These are phyloP conservation scores for Entonaema liquescens DNA, from an alignment of 495 filamentous ascomycete species.

Conservation along the genomic window DNA sequence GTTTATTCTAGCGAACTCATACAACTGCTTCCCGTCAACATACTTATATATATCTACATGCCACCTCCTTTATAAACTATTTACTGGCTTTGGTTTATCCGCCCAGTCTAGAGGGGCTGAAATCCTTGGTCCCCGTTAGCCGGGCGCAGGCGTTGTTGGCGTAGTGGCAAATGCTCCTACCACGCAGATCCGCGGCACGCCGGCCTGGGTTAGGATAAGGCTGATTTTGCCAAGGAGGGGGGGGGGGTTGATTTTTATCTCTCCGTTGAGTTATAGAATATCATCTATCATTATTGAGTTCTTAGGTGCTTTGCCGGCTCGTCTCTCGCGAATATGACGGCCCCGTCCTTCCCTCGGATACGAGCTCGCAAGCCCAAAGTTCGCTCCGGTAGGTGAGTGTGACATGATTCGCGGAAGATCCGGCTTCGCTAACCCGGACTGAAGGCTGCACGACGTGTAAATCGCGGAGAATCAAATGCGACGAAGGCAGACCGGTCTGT, in stretches of 20 bases:
- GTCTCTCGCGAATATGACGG: constrained; percentile 17
- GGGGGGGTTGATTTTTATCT: not conserved
- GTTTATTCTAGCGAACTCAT: too few relatives aligned
- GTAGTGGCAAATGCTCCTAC: not conserved
- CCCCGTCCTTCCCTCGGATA: constrained; percentile 23
- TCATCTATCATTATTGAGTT: not conserved
- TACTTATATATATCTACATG: too few relatives aligned
- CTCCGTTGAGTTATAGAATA: not conserved
- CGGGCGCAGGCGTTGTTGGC: too few relatives aligned
- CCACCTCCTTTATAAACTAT: too few relatives aligned
- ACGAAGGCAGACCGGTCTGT: constrained; percentile 59
- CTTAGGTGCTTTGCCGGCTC: too few relatives aligned
- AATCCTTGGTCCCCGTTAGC: too few relatives aligned
- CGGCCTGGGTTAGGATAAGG: not conserved
- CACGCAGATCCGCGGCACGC: not conserved
- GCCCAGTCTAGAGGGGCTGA: too few relatives aligned
- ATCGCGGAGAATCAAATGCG: constrained; percentile 63
- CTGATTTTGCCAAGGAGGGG: not conserved
- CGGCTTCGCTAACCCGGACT: not conserved
- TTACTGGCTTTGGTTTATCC: too few relatives aligned
- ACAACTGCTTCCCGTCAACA: too few relatives aligned
- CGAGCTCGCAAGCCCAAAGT: constrained; percentile 32
- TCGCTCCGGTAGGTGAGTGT: constrained; percentile 21
- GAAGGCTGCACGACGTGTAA: constrained; percentile 64
- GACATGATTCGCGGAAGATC: not conserved